These are phyloP conservation scores for Talaromyces islandicus DNA, from an alignment of 2,329 filamentous ascomycete genomes.

Conservation along the genomic window DNA sequence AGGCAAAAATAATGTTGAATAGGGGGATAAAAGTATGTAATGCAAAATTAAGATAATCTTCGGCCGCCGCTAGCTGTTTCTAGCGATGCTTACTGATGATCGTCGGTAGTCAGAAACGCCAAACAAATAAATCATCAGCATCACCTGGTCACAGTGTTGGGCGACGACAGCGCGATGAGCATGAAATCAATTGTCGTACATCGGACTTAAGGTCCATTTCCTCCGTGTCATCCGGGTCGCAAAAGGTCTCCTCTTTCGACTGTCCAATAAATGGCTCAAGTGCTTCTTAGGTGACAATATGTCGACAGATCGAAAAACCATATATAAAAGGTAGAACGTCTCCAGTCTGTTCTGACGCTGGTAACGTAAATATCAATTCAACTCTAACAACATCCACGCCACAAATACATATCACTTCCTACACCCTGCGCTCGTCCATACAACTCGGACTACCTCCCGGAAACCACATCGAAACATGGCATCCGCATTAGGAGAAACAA, in stretches of 20 bases:
- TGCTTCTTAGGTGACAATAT: not conserved
- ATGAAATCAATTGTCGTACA: not conserved
- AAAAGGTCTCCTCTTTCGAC: no score
- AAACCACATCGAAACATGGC: conserved; percentile 1
- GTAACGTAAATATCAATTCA: not conserved
- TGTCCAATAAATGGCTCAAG: no score
- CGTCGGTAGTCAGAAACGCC: not conserved
- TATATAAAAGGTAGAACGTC: not conserved
- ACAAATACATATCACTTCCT: not conserved
- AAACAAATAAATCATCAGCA: not conserved
- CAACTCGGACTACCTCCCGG: not conserved
- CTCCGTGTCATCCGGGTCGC: no score
- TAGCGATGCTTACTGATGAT: not conserved
- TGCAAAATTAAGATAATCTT: not conserved
- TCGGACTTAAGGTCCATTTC: no score
- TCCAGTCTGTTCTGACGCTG: not conserved
- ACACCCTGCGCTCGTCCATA: not conserved
- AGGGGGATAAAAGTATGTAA: not conserved
- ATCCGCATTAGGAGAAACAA: not conserved
- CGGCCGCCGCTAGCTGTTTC: conserved; percentile 8
- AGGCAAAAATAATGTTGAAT: not conserved
- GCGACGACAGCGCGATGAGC: conserved; percentile 5
- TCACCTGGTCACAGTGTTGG: not conserved
- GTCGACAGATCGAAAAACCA: not conserved
- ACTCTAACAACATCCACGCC: not conserved